These are phyloP conservation scores for Pseudopyricularia javanii DNA, from an alignment of 2,329 filamentous ascomycete genomes.

Conservation along the genomic window DNA sequence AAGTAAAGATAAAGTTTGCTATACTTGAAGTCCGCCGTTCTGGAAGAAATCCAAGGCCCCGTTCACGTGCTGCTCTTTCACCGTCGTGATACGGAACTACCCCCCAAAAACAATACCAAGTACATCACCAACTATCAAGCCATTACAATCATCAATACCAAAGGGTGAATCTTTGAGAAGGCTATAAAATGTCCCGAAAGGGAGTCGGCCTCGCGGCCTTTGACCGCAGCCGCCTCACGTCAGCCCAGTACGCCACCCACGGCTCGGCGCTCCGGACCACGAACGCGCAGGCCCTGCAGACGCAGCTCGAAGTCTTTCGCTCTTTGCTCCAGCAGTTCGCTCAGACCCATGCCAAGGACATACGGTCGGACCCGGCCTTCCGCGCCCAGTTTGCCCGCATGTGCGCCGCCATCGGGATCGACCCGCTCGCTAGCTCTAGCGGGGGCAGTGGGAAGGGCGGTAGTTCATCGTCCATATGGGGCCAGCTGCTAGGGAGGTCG, in stretches of 20 bases:
- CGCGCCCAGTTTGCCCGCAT: conserved; percentile 96
- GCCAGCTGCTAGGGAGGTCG: conserved; percentile 77
- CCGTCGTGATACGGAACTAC: too few species aligned
- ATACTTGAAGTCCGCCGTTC: too few species aligned
- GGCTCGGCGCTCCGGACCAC: conserved; percentile 74
- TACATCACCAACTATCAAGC: neutral
- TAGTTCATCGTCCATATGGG: conserved; percentile 65
- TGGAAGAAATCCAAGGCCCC: too few species aligned
- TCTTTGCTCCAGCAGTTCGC: conserved; percentile 92
- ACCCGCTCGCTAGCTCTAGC: conserved; percentile 68
- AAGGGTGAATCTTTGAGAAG: neutral
- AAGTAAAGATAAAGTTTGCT: too few species aligned
- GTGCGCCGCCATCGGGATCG: conserved; percentile 94
- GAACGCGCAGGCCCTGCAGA: conserved; percentile 77
- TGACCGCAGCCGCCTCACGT: conserved; percentile 70
- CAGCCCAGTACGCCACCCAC: conserved; percentile 82
- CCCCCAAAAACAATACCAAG: neutral
- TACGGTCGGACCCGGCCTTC: conserved; percentile 88
- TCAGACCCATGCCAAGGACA: conserved; percentile 87
- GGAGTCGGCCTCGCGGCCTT: conserved; percentile 87
- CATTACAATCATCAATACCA: neutral
- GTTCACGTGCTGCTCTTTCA: too few species aligned
- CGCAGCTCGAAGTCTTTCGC: conserved; percentile 92
- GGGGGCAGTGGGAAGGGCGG: conserved; percentile 25
- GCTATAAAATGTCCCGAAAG: conserved; percentile 50